phyloP scores from a whole-genome alignment of 2,329 filamentous ascomycete species.

The Hymenoscyphus scutula region DNA sequence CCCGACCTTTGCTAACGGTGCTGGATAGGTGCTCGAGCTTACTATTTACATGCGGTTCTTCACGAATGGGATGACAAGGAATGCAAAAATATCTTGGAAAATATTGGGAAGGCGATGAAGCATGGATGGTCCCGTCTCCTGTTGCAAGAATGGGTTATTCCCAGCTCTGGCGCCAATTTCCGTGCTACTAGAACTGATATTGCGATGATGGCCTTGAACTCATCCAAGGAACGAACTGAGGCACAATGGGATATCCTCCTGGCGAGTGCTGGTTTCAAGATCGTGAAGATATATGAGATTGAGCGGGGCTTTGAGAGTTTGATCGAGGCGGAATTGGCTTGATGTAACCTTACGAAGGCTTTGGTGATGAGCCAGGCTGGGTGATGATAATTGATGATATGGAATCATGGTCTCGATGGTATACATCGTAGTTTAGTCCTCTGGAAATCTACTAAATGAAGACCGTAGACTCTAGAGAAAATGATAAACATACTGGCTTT shows the following conservation, averaged over 20 bases:
- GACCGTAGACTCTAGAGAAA: too few species aligned
- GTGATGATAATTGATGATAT: background rate
- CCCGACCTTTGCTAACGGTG: background rate
- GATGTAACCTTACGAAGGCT: background rate
- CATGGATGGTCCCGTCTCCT: slow-evolving; percentile 37
- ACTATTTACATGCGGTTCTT: slow-evolving; percentile 1
- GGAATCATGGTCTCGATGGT: background rate
- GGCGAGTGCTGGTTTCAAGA: background rate
- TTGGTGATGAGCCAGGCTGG: background rate
- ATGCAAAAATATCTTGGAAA: background rate
- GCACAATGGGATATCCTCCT: slow-evolving; percentile 31
- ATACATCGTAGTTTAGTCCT: too few species aligned
- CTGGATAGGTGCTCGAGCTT: slow-evolving; percentile 1
- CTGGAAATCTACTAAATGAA: too few species aligned
- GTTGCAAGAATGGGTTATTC: slow-evolving; percentile 39
- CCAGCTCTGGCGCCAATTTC: slow-evolving; percentile 29
- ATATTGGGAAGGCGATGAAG: background rate
- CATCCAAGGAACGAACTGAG: slow-evolving; percentile 37
- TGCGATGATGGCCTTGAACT: slow-evolving; percentile 37
- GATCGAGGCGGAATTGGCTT: slow-evolving; percentile 3
- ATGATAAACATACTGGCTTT: too few species aligned
- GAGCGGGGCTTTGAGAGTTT: background rate
- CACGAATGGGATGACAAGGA: background rate
- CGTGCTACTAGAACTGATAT: slow-evolving; percentile 38
- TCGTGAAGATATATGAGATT: slow-evolving; percentile 2